A percentile compares a stretch with the other conserved stretches of the same genome.
Conservation (phyloP, 2,329 filamentous ascomycete genomes). For the Phaeoacremonium minimum region DNA sequence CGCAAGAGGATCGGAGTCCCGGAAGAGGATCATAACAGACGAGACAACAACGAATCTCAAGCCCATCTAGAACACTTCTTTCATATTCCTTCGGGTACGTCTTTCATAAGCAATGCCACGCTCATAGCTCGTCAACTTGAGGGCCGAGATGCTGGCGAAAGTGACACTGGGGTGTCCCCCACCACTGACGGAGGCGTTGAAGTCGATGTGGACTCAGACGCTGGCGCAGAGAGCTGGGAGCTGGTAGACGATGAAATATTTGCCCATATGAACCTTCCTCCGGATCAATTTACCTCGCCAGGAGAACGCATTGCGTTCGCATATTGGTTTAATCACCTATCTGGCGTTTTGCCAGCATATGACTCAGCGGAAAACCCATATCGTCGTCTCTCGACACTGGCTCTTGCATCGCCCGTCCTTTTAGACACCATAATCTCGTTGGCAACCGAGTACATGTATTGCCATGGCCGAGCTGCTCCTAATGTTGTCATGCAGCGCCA, state of each 20-base stretch:
- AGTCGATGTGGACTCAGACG: not conserved
- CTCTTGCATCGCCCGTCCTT: slow-evolving; percentile 3
- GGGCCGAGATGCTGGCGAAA: not conserved
- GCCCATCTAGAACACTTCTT: no score
- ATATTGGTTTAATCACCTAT: not conserved
- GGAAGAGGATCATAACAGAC: no score
- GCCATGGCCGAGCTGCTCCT: not conserved
- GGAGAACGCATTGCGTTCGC: not conserved
- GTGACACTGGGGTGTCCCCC: not conserved
- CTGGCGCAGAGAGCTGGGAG: not conserved
- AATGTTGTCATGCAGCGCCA: not conserved
- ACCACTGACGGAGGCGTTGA: not conserved
- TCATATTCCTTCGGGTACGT: not conserved
- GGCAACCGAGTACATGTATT: slow-evolving; percentile 5
- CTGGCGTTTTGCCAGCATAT: not conserved
- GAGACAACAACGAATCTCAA: no score
- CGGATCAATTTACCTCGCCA: not conserved
- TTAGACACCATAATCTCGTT: slow-evolving; percentile 4
- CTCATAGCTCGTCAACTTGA: not conserved
- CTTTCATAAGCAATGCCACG: not conserved
- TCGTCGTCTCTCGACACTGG: not conserved
- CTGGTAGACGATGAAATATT: not conserved
- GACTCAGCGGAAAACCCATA: not conserved
- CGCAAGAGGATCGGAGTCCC: no score
- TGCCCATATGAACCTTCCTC: not conserved